A percentile compares a stretch with the other conserved stretches of the same genome.
These are phyloP conservation scores for Ogataea salicorniae DNA, from an alignment of 805 yeast genomes.

Conservation along the genomic window DNA sequence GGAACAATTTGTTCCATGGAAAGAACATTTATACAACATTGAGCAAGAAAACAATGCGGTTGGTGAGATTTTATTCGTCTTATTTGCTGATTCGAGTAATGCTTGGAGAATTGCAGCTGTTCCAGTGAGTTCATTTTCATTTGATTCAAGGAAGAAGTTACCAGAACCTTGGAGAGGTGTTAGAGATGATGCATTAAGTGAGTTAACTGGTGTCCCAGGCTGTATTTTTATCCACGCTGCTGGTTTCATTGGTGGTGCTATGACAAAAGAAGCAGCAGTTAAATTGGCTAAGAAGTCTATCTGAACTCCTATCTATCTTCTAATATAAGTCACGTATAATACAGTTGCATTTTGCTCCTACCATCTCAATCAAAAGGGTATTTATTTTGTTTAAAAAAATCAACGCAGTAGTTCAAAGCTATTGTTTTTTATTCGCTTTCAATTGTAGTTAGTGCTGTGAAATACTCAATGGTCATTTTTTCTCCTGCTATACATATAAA, in stretches of 20 bases:
- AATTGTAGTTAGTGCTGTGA: too few relatives aligned
- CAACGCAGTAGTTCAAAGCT: too few relatives aligned
- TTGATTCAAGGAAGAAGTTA: conserved; percentile 78
- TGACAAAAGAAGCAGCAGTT: conserved; percentile 71
- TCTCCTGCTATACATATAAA: too few relatives aligned
- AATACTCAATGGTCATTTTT: too few relatives aligned
- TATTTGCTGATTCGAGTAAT: conserved; percentile 68
- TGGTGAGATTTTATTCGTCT: conserved; percentile 64
- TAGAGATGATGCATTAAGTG: conserved; percentile 77
- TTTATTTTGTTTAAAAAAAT: too few relatives aligned
- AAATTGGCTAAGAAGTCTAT: conserved; percentile 51
- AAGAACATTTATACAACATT: conserved; percentile 76
- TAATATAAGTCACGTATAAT: too few relatives aligned
- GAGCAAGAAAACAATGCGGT: conserved; percentile 56
- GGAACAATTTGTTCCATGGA: conserved; percentile 88
- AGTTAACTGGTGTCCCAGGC: conserved; percentile 73
- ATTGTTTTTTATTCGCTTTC: too few relatives aligned
- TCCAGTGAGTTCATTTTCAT: conserved; percentile 70
- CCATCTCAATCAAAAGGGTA: too few relatives aligned
- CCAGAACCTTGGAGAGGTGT: conserved; percentile 95
- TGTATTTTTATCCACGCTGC: conserved; percentile 94
- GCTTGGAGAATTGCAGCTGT: conserved; percentile 91
- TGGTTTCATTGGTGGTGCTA: conserved; percentile 95
- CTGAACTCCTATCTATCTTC: not conserved
- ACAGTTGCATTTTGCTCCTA: too few relatives aligned